These are phyloP conservation scores for Paramecium pentaurelia DNA, from an alignment of 73 alveolate genomes.

Conservation along the genomic window DNA sequence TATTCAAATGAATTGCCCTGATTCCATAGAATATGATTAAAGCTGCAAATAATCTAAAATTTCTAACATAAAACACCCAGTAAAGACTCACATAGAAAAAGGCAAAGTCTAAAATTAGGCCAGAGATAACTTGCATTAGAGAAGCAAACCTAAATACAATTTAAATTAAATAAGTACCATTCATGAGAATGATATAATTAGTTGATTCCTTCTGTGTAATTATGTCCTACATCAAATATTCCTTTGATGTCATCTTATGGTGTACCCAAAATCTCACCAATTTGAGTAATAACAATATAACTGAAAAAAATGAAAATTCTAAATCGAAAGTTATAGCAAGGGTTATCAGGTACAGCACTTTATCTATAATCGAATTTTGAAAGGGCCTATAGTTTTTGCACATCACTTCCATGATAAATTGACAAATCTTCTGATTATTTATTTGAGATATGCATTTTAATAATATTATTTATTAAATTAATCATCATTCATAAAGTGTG, in stretches of 20 bases:
- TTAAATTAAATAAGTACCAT: neutral
- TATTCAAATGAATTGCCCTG: constrained; percentile 38
- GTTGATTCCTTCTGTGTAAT: neutral
- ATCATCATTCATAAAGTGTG: neutral
- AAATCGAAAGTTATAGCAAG: constrained; percentile 36
- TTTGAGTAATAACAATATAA: constrained; percentile 15
- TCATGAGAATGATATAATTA: neutral
- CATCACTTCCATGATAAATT: neutral
- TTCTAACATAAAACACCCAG: constrained; percentile 25
- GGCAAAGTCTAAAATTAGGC: constrained; percentile 16
- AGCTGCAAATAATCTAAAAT: constrained; percentile 37
- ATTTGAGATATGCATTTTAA: constrained; percentile 28
- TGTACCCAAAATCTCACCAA: constrained; percentile 18
- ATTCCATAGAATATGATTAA: constrained; percentile 37
- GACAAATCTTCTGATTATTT: constrained; percentile 16
- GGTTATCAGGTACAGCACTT: constrained; percentile 34
- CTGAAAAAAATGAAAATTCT: constrained; percentile 21
- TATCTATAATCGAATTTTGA: neutral
- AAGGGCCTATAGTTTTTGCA: neutral
- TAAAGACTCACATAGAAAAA: neutral
- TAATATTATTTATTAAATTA: neutral
- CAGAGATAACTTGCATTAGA: neutral
- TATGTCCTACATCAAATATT: neutral
- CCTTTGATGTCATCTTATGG: constrained; percentile 31
- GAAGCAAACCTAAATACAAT: constrained; percentile 15